phyloP scores from a whole-genome alignment of 345 rosid species.

The thale cress (Arabidopsis thaliana) region TAIR10.1 NC_003076.8:20621001-20621500 shows the following conservation, averaged over 20 bases:
- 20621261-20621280: background rate
- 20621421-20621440: slow-evolving; percentile 39
- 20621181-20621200: slow-evolving; percentile 11
- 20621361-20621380: slow-evolving; percentile 51
- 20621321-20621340: slow-evolving; percentile 45
- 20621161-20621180: slow-evolving; percentile 4
- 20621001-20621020: too few species aligned
- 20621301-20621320: slow-evolving; percentile 5
- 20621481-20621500: slow-evolving; percentile 66
- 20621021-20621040: background rate
- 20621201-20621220: background rate
- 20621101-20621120: background rate
- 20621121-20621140: background rate
- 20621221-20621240: background rate
- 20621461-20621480: slow-evolving; percentile 54
- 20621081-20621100: background rate
- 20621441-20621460: slow-evolving; percentile 41
- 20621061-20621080: background rate
- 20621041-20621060: background rate
- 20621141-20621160: background rate
- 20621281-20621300: background rate
- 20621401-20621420: slow-evolving; percentile 48
- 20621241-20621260: slow-evolving; percentile 12
- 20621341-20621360: slow-evolving; percentile 49
- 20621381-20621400: slow-evolving; percentile 46